Conservation (phyloP, 2,329 filamentous ascomycete species). For the Xylaria sp. region DNA sequence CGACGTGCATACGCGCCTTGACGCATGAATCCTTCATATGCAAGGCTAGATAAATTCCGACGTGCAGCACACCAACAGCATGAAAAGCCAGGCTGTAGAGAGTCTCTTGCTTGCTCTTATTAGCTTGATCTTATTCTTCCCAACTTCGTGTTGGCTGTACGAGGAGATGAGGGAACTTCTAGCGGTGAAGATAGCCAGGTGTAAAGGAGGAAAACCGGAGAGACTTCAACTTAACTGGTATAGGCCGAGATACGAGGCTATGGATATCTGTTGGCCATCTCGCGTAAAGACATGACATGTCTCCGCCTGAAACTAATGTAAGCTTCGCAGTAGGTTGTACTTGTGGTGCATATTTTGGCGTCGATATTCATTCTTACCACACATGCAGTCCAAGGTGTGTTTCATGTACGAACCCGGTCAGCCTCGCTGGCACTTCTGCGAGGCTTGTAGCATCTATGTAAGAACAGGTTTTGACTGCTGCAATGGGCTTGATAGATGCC, state of each 20-base stretch:
- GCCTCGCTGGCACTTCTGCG: background rate
- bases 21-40: slow-evolving; percentile 34
- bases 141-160: slow-evolving; percentile 17
- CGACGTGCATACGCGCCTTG: slow-evolving; percentile 48
- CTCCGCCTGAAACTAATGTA: background rate
- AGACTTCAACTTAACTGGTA: background rate
- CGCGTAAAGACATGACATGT: background rate
- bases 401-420: background rate
- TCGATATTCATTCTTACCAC: background rate
- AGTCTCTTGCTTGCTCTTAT: background rate
- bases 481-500: background rate
- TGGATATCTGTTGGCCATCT: background rate
- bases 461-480: background rate
- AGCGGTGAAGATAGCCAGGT: slow-evolving; percentile 16
- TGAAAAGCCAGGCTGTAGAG: background rate
- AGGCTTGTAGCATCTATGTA: background rate
- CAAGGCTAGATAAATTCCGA: slow-evolving; percentile 27
- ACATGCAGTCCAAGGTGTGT: background rate
- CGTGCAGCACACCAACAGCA: slow-evolving; percentile 12
- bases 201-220: background rate
- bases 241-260: slow-evolving; percentile 4
- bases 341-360: background rate
- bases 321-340: background rate
- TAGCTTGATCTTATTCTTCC: background rate
- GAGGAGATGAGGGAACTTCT: background rate